Evolutionary conservation across 2,329 filamentous ascomycete genomes (phyloP).

Genomic region (Pezicula carpinea): DNA sequence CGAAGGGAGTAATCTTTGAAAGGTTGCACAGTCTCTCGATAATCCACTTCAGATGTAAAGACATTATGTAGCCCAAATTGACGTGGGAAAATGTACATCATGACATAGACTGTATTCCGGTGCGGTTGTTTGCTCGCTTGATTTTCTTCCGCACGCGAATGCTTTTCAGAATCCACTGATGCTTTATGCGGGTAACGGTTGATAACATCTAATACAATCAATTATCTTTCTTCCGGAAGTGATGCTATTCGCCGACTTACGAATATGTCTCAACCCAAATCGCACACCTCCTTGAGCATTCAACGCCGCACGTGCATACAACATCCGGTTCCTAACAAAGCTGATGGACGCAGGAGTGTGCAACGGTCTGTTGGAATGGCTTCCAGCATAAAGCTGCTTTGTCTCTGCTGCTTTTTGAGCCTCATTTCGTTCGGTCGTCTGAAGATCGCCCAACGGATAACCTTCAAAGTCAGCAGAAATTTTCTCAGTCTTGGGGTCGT

Average conservation of each 20-base stretch:
- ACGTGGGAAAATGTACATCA: constrained; percentile 91
- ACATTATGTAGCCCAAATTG: constrained; percentile 90
- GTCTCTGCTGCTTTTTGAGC: too few relatives aligned
- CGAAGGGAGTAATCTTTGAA: constrained; percentile 83
- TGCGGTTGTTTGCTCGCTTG: constrained; percentile 28
- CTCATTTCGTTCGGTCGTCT: constrained; percentile 10
- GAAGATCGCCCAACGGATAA: constrained; percentile 23
- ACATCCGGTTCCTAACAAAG: constrained; percentile 77
- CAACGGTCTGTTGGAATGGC: constrained; percentile 16
- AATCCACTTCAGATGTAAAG: constrained; percentile 69
- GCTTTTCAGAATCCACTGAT: neutral
- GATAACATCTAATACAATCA: constrained; percentile 60
- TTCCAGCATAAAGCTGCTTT: constrained; percentile 2
- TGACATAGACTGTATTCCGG: constrained; percentile 61
- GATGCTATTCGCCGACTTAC: constrained; percentile 44
- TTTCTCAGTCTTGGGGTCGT: constrained; percentile 3
- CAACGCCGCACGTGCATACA: constrained; percentile 73
- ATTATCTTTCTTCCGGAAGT: constrained; percentile 16
- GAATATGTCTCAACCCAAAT: constrained; percentile 76
- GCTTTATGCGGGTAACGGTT: constrained; percentile 55
- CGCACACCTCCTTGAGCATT: constrained; percentile 63
- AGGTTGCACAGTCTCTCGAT: constrained; percentile 61
- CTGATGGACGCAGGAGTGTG: constrained; percentile 53
- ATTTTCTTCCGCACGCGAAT: neutral
- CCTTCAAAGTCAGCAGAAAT: constrained; percentile 16